Conservation (phyloP, 768 basidiomycete species). For the Hygrocybe punicea region DNA sequence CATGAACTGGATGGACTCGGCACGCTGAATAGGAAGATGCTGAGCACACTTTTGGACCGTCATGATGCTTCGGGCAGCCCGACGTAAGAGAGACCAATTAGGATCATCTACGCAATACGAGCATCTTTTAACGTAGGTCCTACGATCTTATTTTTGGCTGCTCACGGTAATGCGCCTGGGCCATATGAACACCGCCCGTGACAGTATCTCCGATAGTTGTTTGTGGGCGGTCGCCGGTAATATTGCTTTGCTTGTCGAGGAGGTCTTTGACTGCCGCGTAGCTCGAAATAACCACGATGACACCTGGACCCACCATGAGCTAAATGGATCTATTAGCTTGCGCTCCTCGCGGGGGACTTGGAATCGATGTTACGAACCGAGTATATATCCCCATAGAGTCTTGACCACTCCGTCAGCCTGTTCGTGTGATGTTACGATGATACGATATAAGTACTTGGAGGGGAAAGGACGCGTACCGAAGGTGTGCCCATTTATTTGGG, state of each 20-base stretch:
- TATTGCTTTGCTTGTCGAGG: slow-evolving; percentile 24
- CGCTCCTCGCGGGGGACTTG: neutral
- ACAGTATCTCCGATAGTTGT: slow-evolving; percentile 18
- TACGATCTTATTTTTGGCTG: neutral
- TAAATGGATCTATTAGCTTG: slow-evolving; percentile 1
- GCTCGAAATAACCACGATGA: slow-evolving; percentile 23
- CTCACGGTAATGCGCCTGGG: slow-evolving; percentile 11
- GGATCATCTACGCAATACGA: slow-evolving; percentile 2
- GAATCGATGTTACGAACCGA: slow-evolving; percentile 5
- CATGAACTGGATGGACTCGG: slow-evolving; percentile 28
- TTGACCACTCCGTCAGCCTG: slow-evolving; percentile 14
- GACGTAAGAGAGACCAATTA: slow-evolving; percentile 12
- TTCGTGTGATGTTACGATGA: neutral
- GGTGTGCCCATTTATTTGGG: neutral
- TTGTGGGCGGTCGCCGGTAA: slow-evolving; percentile 24
- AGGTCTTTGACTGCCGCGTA: slow-evolving; percentile 22
- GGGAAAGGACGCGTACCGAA: slow-evolving; percentile 6
- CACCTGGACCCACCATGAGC: slow-evolving; percentile 22
- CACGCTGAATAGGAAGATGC: slow-evolving; percentile 22
- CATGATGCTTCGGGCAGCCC: slow-evolving; percentile 13
- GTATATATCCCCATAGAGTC: slow-evolving; percentile 15
- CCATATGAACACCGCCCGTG: slow-evolving; percentile 17
- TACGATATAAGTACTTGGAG: neutral
- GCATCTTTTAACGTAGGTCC: neutral
- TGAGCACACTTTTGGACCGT: slow-evolving; percentile 11